Evolutionary conservation across 805 yeast species (phyloP).

Genomic region (Saccharomyces kudriavzevii): DNA sequence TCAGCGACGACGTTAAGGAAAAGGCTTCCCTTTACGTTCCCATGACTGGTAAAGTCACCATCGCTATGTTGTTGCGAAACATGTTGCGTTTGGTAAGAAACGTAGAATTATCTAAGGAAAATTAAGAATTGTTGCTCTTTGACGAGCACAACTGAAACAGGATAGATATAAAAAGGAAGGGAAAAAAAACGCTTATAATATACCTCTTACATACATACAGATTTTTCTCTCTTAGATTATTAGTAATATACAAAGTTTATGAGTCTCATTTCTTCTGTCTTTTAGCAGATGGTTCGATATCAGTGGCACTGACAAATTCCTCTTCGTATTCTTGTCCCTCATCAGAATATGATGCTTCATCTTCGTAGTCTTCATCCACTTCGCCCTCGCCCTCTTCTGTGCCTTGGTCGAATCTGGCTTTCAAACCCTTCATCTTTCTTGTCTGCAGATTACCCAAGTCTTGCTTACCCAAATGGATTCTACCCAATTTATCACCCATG

Average conservation of each 20-base stretch:
- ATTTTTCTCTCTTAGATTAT: background rate
- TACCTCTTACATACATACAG: background rate
- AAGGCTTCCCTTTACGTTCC: slow-evolving; percentile 92
- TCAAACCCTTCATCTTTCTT: slow-evolving; percentile 97
- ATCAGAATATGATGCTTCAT: slow-evolving; percentile 11
- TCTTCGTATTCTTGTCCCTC: slow-evolving; percentile 24
- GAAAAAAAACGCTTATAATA: background rate
- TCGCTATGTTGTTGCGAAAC: slow-evolving; percentile 87
- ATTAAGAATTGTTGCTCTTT: background rate
- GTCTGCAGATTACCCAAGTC: slow-evolving; percentile 87
- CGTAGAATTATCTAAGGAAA: slow-evolving; percentile 26
- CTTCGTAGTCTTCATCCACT: slow-evolving; percentile 21
- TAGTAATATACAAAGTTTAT: background rate
- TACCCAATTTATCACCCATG: slow-evolving; percentile 95
- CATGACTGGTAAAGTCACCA: slow-evolving; percentile 92
- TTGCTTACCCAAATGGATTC: slow-evolving; percentile 93
- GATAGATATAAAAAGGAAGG: background rate
- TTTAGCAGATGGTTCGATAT: slow-evolving; percentile 28
- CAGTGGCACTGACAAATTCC: slow-evolving; percentile 30
- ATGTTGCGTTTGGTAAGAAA: slow-evolving; percentile 74
- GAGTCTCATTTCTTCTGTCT: slow-evolving; percentile 19
- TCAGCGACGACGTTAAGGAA: slow-evolving; percentile 70
- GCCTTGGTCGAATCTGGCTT: slow-evolving; percentile 72
- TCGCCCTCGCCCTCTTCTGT: slow-evolving; percentile 44
- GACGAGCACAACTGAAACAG: background rate